Evolutionary conservation across 352 stramenopile genomes (phyloP).

Genomic region (Thraustotheca clavata): DNA sequence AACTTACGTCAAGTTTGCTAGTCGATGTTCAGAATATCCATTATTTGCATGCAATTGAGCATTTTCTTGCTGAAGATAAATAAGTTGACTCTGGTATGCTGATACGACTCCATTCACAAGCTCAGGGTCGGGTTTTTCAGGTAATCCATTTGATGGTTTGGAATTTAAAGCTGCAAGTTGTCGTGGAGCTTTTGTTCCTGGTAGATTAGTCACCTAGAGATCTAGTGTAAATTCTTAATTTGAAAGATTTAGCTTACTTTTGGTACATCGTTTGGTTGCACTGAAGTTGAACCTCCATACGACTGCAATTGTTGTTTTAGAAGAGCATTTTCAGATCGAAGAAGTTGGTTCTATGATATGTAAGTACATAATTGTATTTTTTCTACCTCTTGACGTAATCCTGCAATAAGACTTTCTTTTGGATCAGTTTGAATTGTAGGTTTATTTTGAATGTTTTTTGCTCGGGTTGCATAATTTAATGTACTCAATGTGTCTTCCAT

Average conservation of each 20-base stretch:
- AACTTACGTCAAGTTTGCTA: conserved; percentile 1
- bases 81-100: conserved; percentile 42
- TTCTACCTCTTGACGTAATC: conserved; percentile 39
- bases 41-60: conserved; percentile 32
- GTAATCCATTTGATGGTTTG: neutral
- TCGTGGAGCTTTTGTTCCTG: neutral
- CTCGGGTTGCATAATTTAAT: conserved; percentile 75
- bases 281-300: conserved; percentile 5
- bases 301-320: conserved; percentile 43
- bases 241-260: neutral
- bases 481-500: conserved; percentile 77
- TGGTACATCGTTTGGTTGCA: neutral
- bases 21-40: conserved; percentile 17
- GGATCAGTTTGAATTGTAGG: conserved; percentile 61
- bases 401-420: conserved; percentile 46
- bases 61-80: conserved; percentile 56
- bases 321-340: conserved; percentile 48
- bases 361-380: neutral
- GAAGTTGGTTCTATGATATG: conserved; percentile 31
- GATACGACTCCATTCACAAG: conserved; percentile 22
- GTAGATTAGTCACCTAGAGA: neutral
- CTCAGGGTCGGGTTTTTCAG: conserved; percentile 17
- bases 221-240: neutral
- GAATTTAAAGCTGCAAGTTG: neutral
- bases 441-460: conserved; percentile 82